Evolutionary conservation across 2,329 filamentous ascomycete species (phyloP).

Genomic region (Penicillium sp.): DNA sequence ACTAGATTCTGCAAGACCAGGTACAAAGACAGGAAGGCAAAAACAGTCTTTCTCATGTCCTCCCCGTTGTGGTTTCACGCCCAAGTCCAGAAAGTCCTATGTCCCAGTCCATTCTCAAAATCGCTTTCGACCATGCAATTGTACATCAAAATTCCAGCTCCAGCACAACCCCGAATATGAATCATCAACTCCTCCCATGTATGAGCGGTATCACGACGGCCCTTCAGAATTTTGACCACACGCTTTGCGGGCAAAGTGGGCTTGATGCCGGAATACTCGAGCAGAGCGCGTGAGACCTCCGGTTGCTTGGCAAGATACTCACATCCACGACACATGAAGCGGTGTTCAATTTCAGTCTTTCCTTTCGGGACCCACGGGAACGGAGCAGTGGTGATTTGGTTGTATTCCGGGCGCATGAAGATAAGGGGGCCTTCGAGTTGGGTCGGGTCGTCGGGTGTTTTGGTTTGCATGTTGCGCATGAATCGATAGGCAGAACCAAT

Average conservation of each 20-base stretch:
- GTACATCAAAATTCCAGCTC: constrained; percentile 14
- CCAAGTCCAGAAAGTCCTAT: not conserved
- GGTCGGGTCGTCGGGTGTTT: not conserved
- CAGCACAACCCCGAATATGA: constrained; percentile 8
- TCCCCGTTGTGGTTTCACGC: too few species aligned
- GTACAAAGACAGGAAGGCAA: not conserved
- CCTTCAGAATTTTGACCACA: not conserved
- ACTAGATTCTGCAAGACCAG: not conserved
- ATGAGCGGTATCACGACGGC: not conserved
- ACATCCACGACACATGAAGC: constrained; percentile 5
- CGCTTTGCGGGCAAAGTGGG: not conserved
- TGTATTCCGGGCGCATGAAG: not conserved
- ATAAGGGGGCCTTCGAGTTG: not conserved
- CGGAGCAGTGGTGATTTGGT: not conserved
- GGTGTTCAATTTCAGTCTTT: not conserved
- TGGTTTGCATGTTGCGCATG: not conserved
- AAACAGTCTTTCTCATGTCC: not conserved
- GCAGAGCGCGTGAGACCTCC: not conserved
- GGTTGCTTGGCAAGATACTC: not conserved
- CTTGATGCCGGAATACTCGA: constrained; percentile 1
- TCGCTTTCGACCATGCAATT: not conserved
- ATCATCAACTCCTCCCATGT: constrained; percentile 4
- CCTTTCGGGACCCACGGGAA: not conserved
- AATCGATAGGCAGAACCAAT: not conserved
- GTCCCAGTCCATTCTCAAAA: not conserved